Evolutionary conservation across 345 rosid genomes (phyloP).

Genomic region (Stellera chamaejasme): DNA sequence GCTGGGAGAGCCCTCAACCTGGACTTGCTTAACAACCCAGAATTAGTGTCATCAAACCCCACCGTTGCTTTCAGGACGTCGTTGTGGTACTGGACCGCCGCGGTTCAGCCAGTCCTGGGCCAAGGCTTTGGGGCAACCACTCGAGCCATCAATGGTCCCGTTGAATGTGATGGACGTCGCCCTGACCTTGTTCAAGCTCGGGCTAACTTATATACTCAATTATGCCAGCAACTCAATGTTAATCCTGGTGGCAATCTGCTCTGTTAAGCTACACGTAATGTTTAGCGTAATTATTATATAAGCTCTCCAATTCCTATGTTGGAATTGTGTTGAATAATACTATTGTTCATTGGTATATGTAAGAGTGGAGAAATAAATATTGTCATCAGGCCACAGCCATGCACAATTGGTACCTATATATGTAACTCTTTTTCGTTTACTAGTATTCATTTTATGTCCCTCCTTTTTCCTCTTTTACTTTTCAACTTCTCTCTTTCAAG

Average conservation of each 20-base stretch:
- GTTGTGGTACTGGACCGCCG: conserved; percentile 39
- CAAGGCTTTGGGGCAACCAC: conserved; percentile 52
- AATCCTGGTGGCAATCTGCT: conserved; percentile 31
- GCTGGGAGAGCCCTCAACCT: conserved; percentile 24
- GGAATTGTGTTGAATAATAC: too few species aligned
- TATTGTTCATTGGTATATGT: too few species aligned
- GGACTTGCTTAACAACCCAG: conserved; percentile 23
- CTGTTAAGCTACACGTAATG: conserved; percentile 14
- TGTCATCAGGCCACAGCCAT: too few species aligned
- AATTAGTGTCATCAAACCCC: conserved; percentile 31
- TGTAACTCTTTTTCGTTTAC: too few species aligned
- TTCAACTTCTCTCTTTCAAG: too few species aligned
- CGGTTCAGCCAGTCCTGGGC: conserved; percentile 22
- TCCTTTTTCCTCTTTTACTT: too few species aligned
- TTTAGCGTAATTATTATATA: too few species aligned
- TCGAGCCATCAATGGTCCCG: conserved; percentile 32
- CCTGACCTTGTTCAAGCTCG: conserved; percentile 27
- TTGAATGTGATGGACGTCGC: conserved; percentile 33
- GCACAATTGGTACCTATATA: too few species aligned
- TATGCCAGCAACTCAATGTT: conserved; percentile 35
- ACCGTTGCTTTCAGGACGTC: conserved; percentile 34
- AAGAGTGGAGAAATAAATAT: too few species aligned
- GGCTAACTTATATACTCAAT: conserved; percentile 24
- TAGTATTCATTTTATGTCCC: too few species aligned
- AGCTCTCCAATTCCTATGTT: too few species aligned